Evolutionary conservation across 179 eudicot species (phyloP).

Genomic region (Nepenthes alata): DNA sequence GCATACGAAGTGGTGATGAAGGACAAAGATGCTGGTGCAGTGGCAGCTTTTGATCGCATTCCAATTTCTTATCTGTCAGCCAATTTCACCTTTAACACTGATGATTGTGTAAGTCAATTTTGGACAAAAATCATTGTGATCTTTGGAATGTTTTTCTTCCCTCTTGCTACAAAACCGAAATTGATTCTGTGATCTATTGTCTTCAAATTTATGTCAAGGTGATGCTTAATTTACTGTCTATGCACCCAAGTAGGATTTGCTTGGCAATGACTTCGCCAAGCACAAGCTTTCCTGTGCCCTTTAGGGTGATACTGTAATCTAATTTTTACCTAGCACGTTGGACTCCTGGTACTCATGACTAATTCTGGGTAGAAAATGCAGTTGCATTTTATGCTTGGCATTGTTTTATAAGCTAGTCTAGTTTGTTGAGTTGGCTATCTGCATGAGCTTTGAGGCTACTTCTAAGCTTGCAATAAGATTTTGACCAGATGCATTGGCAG

Average conservation of each 20-base stretch:
- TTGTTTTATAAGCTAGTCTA: no score
- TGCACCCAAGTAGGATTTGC: no score
- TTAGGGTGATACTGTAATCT: no score
- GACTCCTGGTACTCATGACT: no score
- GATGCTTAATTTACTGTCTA: no score
- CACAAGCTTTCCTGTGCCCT: no score
- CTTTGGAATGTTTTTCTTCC: neutral
- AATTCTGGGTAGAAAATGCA: no score
- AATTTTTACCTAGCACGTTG: no score
- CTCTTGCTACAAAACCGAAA: neutral
- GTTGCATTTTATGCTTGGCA: no score
- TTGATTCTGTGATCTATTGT: neutral
- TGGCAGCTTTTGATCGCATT: conserved; percentile 82
- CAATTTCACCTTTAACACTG: conserved; percentile 91
- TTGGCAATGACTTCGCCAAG: no score
- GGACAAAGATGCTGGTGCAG: conserved; percentile 92
- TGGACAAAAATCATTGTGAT: neutral
- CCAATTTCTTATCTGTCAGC: conserved; percentile 90
- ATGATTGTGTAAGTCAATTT: conserved; percentile 70
- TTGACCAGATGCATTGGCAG: no score
- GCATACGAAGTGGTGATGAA: conserved; percentile 81
- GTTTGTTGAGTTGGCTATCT: neutral
- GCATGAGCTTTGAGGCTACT: neutral
- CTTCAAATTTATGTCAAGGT: neutral
- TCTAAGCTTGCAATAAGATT: no score